Evolutionary conservation across 352 stramenopile species (phyloP).

Genomic region (Globisporangium sylvaticum): DNA sequence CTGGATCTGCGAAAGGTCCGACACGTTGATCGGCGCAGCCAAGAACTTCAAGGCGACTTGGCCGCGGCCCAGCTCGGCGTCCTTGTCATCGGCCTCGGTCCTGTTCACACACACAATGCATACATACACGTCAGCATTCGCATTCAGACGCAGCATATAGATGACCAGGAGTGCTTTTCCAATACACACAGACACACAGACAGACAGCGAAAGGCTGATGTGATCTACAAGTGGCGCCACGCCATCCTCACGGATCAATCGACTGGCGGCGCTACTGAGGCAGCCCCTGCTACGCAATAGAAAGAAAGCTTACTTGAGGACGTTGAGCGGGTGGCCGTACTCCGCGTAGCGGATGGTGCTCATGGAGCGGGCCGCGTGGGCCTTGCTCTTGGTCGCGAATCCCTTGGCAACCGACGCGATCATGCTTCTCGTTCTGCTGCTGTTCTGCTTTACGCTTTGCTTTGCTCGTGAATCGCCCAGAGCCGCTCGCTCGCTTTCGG

Average conservation of each 20-base stretch:
- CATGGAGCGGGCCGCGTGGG: conserved; percentile 45
- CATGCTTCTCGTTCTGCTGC: conserved; percentile 30
- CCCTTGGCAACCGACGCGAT: conserved; percentile 60
- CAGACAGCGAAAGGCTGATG: not conserved
- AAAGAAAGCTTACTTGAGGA: conserved; percentile 44
- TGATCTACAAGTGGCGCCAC: not conserved
- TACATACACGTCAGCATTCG: not conserved
- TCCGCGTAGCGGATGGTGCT: conserved; percentile 72
- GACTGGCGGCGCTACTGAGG: not conserved
- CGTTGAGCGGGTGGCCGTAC: conserved; percentile 62
- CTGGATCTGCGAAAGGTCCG: conserved; percentile 87
- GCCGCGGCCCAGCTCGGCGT: conserved; percentile 34
- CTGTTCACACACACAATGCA: conserved; percentile 23
- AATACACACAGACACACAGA: not conserved
- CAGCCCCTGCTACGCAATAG: not conserved
- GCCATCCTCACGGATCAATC: not conserved
- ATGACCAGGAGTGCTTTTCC: not conserved
- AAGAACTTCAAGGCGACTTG: conserved; percentile 88
- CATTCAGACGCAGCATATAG: not conserved
- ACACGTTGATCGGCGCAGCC: conserved; percentile 85
- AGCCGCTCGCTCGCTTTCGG: not conserved
- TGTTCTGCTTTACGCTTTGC: not conserved
- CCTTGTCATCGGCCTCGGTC: conserved; percentile 63
- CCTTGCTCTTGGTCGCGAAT: conserved; percentile 31
- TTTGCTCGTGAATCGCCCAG: not conserved